Conservation (phyloP, 495 filamentous ascomycete genomes). For the Lasiosphaeris hirsuta region DNA sequence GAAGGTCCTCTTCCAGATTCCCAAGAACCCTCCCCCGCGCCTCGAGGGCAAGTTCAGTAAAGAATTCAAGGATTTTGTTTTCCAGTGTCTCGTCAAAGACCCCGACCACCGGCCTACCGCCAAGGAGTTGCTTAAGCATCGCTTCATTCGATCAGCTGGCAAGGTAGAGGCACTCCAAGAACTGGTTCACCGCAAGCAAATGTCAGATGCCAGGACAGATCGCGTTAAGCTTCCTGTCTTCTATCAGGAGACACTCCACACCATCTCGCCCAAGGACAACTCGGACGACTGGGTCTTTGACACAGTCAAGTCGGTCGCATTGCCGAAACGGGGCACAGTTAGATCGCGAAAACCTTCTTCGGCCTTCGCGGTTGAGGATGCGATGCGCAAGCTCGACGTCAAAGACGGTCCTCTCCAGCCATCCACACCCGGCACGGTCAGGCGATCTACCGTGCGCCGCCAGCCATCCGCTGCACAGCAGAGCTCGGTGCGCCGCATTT, state of each 20-base stretch:
- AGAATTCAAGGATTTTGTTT: conserved; percentile 91
- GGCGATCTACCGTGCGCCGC: conserved; percentile 47
- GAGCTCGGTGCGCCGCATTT: conserved; percentile 29
- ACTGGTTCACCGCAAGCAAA: conserved; percentile 78
- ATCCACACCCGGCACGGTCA: conserved; percentile 50
- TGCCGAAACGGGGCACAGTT: conserved; percentile 38
- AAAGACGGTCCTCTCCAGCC: conserved; percentile 54
- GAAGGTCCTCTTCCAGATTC: conserved; percentile 98
- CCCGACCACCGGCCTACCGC: conserved; percentile 79
- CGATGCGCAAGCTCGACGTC: conserved; percentile 57
- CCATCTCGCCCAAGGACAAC: conserved; percentile 63
- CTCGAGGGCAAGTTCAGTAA: conserved; percentile 85
- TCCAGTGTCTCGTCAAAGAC: conserved; percentile 86
- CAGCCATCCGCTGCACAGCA: conserved; percentile 49
- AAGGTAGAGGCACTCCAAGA: conserved; percentile 83
- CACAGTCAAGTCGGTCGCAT: conserved; percentile 67
- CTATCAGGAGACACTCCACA: conserved; percentile 87
- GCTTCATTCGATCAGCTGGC: conserved; percentile 81
- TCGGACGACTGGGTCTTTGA: conserved; percentile 98
- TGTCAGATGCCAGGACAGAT: conserved; percentile 67
- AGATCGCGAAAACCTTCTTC: conserved; percentile 54
- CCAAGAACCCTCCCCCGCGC: conserved; percentile 81
- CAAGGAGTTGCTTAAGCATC: conserved; percentile 84
- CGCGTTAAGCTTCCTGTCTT: conserved; percentile 62
- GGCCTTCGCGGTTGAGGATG: conserved; percentile 50